Conservation (phyloP, 1,284 basidiomycete genomes). For the Coniferiporia weirii region DNA sequence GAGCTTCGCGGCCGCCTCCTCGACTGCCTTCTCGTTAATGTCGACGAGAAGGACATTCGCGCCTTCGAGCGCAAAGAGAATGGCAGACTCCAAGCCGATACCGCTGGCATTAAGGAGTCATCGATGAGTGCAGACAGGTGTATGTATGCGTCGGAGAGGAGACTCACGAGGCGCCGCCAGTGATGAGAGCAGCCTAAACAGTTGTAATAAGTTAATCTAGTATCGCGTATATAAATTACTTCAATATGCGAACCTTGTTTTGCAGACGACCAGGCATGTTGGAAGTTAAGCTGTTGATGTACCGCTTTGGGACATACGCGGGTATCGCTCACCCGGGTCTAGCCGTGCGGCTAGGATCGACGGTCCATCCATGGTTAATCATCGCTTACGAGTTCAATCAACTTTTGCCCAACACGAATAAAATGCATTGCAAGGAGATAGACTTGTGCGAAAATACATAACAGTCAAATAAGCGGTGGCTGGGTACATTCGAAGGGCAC, state of each 20-base stretch:
- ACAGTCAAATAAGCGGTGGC: no score
- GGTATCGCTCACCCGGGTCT: no score
- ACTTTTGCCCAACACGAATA: no score
- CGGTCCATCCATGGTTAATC: no score
- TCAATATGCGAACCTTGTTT: conserved; percentile 47
- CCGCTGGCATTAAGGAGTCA: conserved; percentile 50
- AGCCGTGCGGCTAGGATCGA: no score
- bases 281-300: background rate
- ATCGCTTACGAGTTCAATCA: no score
- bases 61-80: conserved; percentile 91
- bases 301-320: no score
- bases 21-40: conserved; percentile 76
- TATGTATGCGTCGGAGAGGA: conserved; percentile 5
- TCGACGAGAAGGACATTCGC: conserved; percentile 85
- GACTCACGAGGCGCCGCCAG: conserved; percentile 80
- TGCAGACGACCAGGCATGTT: conserved; percentile 65
- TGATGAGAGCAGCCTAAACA: conserved; percentile 68
- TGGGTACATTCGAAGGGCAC: no score
- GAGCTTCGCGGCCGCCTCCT: conserved; percentile 66
- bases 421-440: no score
- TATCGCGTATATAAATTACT: conserved; percentile 6
- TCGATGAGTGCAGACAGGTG: background rate
- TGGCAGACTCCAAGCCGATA: conserved; percentile 89
- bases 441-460: no score
- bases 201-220: background rate